Conservation (phyloP, 495 filamentous ascomycete species). For the Xylaria venustula region DNA sequence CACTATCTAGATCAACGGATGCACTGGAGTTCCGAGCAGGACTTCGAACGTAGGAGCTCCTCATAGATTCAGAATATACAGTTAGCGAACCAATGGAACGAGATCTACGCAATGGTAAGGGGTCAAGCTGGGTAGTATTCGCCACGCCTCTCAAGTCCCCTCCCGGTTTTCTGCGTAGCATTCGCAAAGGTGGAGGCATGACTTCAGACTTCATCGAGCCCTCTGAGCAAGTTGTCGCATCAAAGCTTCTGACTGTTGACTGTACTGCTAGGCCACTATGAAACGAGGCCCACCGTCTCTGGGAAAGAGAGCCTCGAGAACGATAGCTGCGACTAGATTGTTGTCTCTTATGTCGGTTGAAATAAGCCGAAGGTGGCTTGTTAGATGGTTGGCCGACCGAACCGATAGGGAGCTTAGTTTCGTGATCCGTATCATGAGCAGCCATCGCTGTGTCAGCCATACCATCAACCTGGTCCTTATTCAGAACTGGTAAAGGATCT, state of each 20-base stretch:
- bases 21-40: constrained; percentile 35
- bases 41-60: constrained; percentile 55
- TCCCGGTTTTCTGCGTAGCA: constrained; percentile 82
- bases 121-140: constrained; percentile 68
- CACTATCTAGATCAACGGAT: constrained; percentile 44
- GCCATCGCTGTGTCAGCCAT: constrained; percentile 1
- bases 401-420: constrained; percentile 32
- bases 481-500: constrained; percentile 38
- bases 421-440: constrained; percentile 24
- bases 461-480: constrained; percentile 25
- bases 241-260: constrained; percentile 58
- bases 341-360: constrained; percentile 36
- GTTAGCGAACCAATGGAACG: constrained; percentile 70
- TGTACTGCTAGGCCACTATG: constrained; percentile 67
- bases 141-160: constrained; percentile 81
- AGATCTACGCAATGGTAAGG: constrained; percentile 53
- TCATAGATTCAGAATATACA: constrained; percentile 66
- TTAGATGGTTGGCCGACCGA: constrained; percentile 21
- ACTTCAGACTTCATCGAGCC: constrained; percentile 35
- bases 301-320: constrained; percentile 38
- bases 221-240: constrained; percentile 55
- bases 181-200: constrained; percentile 50
- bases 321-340: constrained; percentile 38
- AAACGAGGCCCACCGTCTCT: constrained; percentile 60
- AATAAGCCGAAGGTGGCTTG: constrained; percentile 34